Conservation (phyloP, 352 stramenopile genomes). For the Phytophthora constricta region DNA sequence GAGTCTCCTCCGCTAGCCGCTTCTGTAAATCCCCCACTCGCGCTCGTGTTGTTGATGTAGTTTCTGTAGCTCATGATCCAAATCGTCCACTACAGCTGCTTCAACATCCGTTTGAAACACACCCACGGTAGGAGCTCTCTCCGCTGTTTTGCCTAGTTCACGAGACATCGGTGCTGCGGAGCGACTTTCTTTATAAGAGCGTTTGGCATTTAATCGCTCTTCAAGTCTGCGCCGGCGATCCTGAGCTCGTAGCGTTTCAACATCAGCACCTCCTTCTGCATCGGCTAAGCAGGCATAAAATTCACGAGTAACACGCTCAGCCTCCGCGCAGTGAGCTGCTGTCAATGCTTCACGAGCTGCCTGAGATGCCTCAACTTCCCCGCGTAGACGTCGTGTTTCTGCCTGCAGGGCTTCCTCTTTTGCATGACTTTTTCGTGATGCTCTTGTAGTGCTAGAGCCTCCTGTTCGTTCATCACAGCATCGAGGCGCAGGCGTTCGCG, state of each 20-base stretch:
- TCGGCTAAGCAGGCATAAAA: conserved; percentile 27
- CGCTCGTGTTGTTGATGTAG: conserved; percentile 45
- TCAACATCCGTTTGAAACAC: conserved; percentile 8
- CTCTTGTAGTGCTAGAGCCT: conserved; percentile 22
- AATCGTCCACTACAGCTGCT: conserved; percentile 18
- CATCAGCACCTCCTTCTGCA: conserved; percentile 17
- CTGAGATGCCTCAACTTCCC: conserved; percentile 31
- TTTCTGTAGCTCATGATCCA: conserved; percentile 32
- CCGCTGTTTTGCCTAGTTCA: not conserved
- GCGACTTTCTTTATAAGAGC: conserved; percentile 1
- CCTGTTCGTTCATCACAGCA: conserved; percentile 26
- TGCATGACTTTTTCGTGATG: conserved; percentile 26
- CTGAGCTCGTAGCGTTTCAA: conserved; percentile 16
- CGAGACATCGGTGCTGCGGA: not conserved
- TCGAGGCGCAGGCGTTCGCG: conserved; percentile 32
- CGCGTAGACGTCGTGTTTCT: conserved; percentile 19
- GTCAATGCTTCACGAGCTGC: conserved; percentile 35
- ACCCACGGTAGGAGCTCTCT: not conserved
- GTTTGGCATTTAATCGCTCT: conserved; percentile 29
- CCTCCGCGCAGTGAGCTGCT: conserved; percentile 33
- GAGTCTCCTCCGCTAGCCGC: conserved; percentile 40
- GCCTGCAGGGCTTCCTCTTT: conserved; percentile 19
- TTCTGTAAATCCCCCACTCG: conserved; percentile 39
- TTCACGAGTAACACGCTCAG: conserved; percentile 34
- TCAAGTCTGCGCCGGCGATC: conserved; percentile 32